Evolutionary conservation across 371 early-diverging fungal genomes (phyloP), one percentile per base, ranked within the genome.

Genomic region (Apophysomyces elegans): DNA sequence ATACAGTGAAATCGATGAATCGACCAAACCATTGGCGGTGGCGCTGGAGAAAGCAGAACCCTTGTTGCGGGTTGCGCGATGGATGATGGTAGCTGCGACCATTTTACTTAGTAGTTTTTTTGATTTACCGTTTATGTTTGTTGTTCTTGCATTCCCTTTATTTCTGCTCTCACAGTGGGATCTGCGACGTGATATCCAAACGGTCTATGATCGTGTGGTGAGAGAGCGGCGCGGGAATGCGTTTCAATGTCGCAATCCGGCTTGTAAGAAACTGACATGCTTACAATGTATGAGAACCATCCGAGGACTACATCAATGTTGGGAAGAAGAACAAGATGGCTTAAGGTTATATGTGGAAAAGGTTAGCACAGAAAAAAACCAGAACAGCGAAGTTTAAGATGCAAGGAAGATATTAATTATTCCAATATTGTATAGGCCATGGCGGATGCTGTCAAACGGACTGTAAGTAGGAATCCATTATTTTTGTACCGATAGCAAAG

Each of bases 381-480:
- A 14, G 16, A 32, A 16, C 14, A 45, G 32, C 16, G 11, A 7
- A 7, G 5, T n/a, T 37, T 21, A 18, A 12, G n/a, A 18, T 8
- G 45, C n/a, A 46, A 26, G 21, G 16, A 58, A 7, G 12, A 5
- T 58, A 62, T 13, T 21, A 45, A 45, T 45, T n/a, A 44, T 35
- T n/a, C 36, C 14, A 13, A 26, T 26, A 36, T 39, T 47, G 16
- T 36, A 9, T 56, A 72, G 67, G 87, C 88, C 11, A 88, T 88
- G 88, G 85, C 80, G 7, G 85, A 87, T 67, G 88, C 88, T 14
- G 84, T 90, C 21, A 88, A 88, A 60, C 75, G 88, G 47, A 90
- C 88, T 9, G 90, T 89, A 77, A 71, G 79, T 68, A 9, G 7
- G 16, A 11, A 13, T 7, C 35, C 36, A 18, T 14, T 43, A 1